Base-by-base conservation (phyloP, 495 filamentous ascomycete genomes). In the Penicillium angulare region DNA sequence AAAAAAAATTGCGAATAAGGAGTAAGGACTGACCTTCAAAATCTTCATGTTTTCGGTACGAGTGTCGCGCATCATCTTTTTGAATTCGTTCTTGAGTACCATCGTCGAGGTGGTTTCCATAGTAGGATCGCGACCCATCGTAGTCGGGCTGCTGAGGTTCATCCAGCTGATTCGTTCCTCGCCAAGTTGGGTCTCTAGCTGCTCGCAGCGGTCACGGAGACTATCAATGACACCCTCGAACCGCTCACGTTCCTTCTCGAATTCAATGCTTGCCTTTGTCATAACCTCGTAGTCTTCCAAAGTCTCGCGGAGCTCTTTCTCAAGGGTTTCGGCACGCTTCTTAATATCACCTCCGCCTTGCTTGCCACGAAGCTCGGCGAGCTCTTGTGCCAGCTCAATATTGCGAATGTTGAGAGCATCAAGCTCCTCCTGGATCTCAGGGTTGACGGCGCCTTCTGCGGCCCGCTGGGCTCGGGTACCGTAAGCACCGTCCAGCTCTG, bases 401-500 rank as follows among this genome's bases (percentile, higher is more conserved):
- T 89, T 86, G 16, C 75, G 74, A 5, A 67, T 71, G 47, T 82
- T 84, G 45, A 92, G 73, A 43, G 79, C 80, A 50, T 80, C 78
- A 18, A 89, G 72, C 63, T 92, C 85, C 21, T 78, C 77, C 49
- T 79, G 79, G 40, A 89, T 78, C 29, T 79, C 79, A 4, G 89
- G 79, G 51, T 82, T 79, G 31, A 82, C 76, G 1, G 88, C 85
- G 13, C 81, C 84, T 61, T 90, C 86, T 0, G 87, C 87, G 5
- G 89, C 90, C 18, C 90, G 83, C 65, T 93, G 76, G 32, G 85
- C 80, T 47, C 88, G 76, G 8, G 82, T 82, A 22, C 90, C 93
- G 62, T 96, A 95, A 16, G 93, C 92, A 45, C 89, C 89, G 61
- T 98, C 93, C 27, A 97, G 86, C 73, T 98, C 93, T 5, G 93